Conservation (phyloP, 2,329 filamentous ascomycete species). For the Didymella pomorum region DNA sequence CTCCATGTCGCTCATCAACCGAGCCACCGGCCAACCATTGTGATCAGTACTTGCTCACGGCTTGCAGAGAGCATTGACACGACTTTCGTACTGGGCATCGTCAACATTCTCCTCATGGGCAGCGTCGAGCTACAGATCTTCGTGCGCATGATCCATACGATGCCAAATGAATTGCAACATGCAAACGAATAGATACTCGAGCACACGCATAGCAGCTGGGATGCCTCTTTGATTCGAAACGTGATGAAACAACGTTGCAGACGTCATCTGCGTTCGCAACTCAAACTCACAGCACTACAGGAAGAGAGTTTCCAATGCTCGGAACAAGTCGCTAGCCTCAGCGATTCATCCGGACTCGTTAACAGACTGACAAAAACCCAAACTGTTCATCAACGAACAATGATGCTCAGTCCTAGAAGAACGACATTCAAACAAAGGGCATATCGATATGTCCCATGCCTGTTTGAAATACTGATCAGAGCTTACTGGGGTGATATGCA, state of each 20-base stretch:
- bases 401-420: too few species aligned
- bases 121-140: neutral
- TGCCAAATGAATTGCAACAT: constrained; percentile 1
- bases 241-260: constrained; percentile 9
- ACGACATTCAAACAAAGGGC: too few species aligned
- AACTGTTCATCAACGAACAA: too few species aligned
- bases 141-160: neutral
- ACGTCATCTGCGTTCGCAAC: constrained; percentile 2
- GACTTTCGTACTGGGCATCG: neutral
- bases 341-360: too few species aligned
- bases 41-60: too few species aligned
- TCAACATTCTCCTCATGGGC: neutral
- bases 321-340: too few species aligned
- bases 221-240: constrained; percentile 11
- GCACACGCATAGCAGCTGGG: neutral
- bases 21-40: neutral
- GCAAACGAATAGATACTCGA: neutral
- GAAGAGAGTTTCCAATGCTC: too few species aligned
- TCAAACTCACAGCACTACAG: too few species aligned
- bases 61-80: neutral
- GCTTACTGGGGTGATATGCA: too few species aligned
- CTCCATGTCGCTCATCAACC: neutral
- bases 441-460: too few species aligned
- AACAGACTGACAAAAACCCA: too few species aligned
- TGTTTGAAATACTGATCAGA: too few species aligned